Percentiles rank a stretch among this genome's conserved stretches.
Evolutionary conservation across 176 grass and related monocot genomes (phyloP).

Genomic region (Puccinellia tenuiflora): DNA sequence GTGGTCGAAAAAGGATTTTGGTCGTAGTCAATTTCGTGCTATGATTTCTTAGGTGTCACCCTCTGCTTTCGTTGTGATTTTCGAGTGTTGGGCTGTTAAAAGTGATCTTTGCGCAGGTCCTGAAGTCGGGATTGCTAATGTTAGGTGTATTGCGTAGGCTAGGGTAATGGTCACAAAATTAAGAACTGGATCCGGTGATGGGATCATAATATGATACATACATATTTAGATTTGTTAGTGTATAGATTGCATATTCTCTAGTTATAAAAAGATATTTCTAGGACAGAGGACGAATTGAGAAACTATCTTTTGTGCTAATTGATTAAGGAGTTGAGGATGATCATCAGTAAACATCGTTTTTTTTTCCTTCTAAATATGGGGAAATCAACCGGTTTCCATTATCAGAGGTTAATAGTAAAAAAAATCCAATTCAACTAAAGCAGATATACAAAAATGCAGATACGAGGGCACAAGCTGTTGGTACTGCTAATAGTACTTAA

Average conservation of each 20-base stretch:
- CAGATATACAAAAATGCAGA: neutral
- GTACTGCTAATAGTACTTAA: neutral
- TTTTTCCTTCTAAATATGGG: no score
- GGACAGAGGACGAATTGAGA: neutral
- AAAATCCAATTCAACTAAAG: neutral
- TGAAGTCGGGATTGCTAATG: neutral
- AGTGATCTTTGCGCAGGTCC: neutral
- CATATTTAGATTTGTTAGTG: neutral
- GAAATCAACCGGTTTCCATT: no score
- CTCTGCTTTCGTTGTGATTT: neutral
- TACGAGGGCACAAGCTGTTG: neutral
- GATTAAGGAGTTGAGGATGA: neutral
- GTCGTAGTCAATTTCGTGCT: neutral
- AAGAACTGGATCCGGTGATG: neutral
- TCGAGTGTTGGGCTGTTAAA: neutral
- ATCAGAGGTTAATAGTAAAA: no score
- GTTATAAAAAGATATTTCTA: neutral
- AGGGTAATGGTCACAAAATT: neutral
- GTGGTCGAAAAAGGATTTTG: neutral
- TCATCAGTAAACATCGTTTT: neutral
- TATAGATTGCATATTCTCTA: neutral
- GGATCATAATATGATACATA: neutral
- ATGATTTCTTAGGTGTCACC: neutral
- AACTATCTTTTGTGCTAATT: neutral
- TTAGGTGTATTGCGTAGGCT: neutral